These are phyloP conservation scores for Amylostereum chailletii DNA, from an alignment of 1,284 basidiomycete genomes.

Conservation along the genomic window DNA sequence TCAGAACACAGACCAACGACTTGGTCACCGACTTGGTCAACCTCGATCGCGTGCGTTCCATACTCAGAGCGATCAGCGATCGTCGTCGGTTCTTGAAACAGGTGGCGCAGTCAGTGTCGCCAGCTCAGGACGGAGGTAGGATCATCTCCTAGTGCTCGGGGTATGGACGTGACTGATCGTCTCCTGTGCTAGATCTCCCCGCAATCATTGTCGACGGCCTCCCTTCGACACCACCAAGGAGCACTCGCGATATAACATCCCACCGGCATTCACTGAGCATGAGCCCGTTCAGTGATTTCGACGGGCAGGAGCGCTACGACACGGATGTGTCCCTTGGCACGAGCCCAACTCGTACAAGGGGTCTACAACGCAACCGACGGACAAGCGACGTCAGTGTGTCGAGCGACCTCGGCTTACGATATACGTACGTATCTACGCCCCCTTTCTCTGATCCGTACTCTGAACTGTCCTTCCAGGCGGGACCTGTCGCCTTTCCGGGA, in stretches of 20 bases:
- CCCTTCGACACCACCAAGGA: constrained; percentile 35
- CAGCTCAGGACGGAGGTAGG: too few relatives aligned
- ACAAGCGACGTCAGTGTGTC: constrained; percentile 56
- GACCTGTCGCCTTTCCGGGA: constrained; percentile 33
- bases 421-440: constrained; percentile 31
- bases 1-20: constrained; percentile 68
- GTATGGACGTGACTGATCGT: too few relatives aligned
- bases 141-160: too few relatives aligned
- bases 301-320: constrained; percentile 34
- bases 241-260: constrained; percentile 47
- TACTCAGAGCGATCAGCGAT: constrained; percentile 69
- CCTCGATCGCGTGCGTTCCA: constrained; percentile 73
- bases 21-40: constrained; percentile 78
- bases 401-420: constrained; percentile 38
- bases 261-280: constrained; percentile 23
- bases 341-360: constrained; percentile 22
- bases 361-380: constrained; percentile 45
- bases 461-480: constrained; percentile 24
- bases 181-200: constrained; percentile 40
- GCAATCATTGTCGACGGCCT: constrained; percentile 57
- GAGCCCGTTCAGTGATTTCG: constrained; percentile 19
- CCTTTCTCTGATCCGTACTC: constrained; percentile 4
- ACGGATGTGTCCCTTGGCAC: constrained; percentile 37
- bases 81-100: constrained; percentile 54
- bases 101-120: too few relatives aligned